phyloP scores from a whole-genome alignment of 176 grass and related monocot species.

The bread wheat (Triticum aestivum) region DNA sequence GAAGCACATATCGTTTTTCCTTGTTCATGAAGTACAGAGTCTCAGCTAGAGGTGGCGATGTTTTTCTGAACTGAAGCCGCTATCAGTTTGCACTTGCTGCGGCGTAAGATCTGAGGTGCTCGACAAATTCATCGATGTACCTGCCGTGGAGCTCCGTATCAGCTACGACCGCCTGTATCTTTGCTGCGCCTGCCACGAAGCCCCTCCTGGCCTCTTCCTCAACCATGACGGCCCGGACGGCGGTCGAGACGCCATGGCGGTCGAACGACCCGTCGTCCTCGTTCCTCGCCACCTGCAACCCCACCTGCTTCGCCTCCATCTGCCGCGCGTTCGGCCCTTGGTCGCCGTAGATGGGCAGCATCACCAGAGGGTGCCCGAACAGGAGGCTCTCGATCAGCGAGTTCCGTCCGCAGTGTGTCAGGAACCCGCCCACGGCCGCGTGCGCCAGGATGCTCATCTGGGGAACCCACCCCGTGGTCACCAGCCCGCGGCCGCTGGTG shows the following conservation, averaged over 20 bases:
- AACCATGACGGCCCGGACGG: not conserved
- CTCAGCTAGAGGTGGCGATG: too few relatives aligned
- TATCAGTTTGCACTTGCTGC: not conserved
- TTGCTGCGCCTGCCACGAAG: not conserved
- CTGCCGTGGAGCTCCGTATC: not conserved
- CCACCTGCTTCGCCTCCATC: not conserved
- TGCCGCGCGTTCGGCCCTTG: not conserved
- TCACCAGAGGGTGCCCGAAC: not conserved
- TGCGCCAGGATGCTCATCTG: conserved; percentile 4
- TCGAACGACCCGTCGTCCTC: not conserved
- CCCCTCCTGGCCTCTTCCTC: not conserved
- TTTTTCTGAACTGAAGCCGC: not conserved
- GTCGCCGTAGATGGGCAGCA: not conserved
- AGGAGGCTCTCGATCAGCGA: not conserved
- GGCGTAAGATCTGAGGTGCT: not conserved
- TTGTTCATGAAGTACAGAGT: too few relatives aligned
- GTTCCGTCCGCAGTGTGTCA: not conserved
- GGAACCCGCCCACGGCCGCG: conserved; percentile 9
- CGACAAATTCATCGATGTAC: not conserved
- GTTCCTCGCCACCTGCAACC: not conserved
- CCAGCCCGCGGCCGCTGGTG: not conserved
- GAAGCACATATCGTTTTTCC: too few relatives aligned
- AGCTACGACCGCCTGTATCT: not conserved
- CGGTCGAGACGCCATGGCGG: not conserved
- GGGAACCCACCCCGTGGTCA: not conserved